Evolutionary conservation across 2,329 filamentous ascomycete species (phyloP).

Genomic region (Tricladium varicosporioides): DNA sequence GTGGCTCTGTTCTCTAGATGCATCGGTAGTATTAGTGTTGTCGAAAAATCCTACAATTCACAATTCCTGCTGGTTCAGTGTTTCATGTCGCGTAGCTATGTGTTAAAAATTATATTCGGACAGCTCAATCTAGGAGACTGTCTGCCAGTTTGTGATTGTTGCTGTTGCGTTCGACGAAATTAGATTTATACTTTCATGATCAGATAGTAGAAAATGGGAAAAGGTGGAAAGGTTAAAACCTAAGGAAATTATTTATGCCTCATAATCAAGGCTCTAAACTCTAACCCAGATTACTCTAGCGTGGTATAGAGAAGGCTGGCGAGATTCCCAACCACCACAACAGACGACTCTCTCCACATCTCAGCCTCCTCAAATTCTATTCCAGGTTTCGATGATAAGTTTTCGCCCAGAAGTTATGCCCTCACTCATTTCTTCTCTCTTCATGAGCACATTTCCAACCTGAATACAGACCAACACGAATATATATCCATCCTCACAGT

Average conservation of each 20-base stretch:
- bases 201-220: neutral
- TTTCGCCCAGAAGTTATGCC: neutral
- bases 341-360: neutral
- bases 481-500: no score
- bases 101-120: no score
- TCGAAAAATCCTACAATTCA: no score
- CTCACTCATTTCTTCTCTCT: neutral
- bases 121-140: no score
- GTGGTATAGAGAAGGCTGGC: neutral
- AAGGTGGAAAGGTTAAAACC: neutral
- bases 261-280: neutral
- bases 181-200: neutral
- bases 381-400: constrained; percentile 6
- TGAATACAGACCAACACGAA: neutral
- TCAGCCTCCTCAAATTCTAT: constrained; percentile 6
- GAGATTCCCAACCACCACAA: neutral
- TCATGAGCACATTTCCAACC: neutral
- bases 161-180: neutral
- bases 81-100: no score
- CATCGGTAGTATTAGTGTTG: no score
- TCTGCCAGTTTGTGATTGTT: neutral
- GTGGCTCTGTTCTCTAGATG: no score
- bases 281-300: neutral
- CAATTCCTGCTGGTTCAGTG: no score
- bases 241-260: neutral